Evolutionary conservation across 83 land plant genomes (phyloP), one percentile per base, ranked within the genome.

Genomic region (Isoetes engelmannii): DNA sequence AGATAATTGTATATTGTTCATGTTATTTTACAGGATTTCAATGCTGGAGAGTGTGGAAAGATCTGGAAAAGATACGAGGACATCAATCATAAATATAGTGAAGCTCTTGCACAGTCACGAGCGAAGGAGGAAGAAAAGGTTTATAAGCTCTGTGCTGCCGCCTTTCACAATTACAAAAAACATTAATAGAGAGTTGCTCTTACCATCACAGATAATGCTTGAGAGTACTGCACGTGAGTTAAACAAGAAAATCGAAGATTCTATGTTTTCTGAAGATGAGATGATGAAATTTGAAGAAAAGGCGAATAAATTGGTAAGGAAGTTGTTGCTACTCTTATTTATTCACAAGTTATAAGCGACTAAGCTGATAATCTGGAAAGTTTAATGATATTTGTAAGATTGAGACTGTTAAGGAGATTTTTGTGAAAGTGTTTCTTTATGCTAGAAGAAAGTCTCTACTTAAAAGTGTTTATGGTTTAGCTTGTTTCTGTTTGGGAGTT

Each of bases 41-140:
- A 74, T 76, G 88, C 80, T 8, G 42, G 51, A n/a, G 82, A 82
- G 61, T 70, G 84, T 18, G 76, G 78, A 63, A 72, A 63, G 5
- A 71, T 77, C 17, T 82, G 85, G 85, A 84, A 80, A 18, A 60
- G 75, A 9, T 85, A 70, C 68, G 71, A 75, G 74, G 73, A 76
- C 55, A 77, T 77, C 13, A 78, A 72, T 69, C 53, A 78, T 57
- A 70, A 79, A 7, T 80, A 82, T 70, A 81, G 77, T 67, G 83
- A 80, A 55, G 57, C 72, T 63, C 85, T 82, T 63, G 85, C 82
- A 48, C 84, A 87, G 57, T 84, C 74, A 21, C 72, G 70, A 42
- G 85, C 90, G 28, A 87, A 84, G 69, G 42, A 41, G 10, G 78
- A 73, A 44, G 60, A 75, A 13, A 87, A 87, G 88, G 90, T 87